Evolutionary conservation across 2,329 filamentous ascomycete species (phyloP).

Genomic region (Paramyrothecium sp.): DNA sequence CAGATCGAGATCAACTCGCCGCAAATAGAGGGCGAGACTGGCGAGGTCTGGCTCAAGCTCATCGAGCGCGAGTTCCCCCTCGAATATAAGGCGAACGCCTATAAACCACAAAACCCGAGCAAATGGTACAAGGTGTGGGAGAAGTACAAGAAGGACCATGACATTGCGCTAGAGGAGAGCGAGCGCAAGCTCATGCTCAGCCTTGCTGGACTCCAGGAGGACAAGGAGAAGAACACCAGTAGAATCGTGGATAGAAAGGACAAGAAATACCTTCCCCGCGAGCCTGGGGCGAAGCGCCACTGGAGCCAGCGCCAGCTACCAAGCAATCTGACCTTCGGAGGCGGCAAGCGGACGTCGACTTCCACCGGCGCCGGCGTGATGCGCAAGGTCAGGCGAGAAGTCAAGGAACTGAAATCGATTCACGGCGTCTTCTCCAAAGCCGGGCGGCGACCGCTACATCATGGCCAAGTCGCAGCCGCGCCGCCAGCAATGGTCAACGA

Average conservation of each 20-base stretch:
- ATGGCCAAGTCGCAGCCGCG: conserved; percentile 42
- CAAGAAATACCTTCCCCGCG: conserved; percentile 42
- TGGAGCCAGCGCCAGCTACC: conserved; percentile 24
- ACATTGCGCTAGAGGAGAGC: conserved; percentile 57
- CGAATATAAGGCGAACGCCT: conserved; percentile 59
- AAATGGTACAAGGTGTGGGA: conserved; percentile 80
- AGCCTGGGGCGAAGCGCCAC: conserved; percentile 26
- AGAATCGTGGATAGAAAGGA: conserved; percentile 48
- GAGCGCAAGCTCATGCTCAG: conserved; percentile 56
- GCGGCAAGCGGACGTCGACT: conserved; percentile 51
- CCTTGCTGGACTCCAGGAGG: conserved; percentile 55
- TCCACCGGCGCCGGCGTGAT: conserved; percentile 52
- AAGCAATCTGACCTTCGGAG: conserved; percentile 40
- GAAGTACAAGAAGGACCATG: conserved; percentile 61
- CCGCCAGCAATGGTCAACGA: conserved; percentile 55
- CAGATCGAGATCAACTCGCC: conserved; percentile 73
- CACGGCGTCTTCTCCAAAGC: conserved; percentile 43
- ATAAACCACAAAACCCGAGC: conserved; percentile 62
- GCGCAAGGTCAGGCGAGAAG: conserved; percentile 55
- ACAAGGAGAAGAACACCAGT: conserved; percentile 56
- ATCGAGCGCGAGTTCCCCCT: conserved; percentile 75
- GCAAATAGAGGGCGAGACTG: conserved; percentile 68
- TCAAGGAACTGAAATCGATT: conserved; percentile 48
- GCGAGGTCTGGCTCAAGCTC: conserved; percentile 74
- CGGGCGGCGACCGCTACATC: conserved; percentile 23